A percentile compares a stretch with the other conserved stretches of the same genome.
These are phyloP conservation scores for Neurospora sp. DNA, from an alignment of 495 filamentous ascomycete genomes.

Conservation along the genomic window DNA sequence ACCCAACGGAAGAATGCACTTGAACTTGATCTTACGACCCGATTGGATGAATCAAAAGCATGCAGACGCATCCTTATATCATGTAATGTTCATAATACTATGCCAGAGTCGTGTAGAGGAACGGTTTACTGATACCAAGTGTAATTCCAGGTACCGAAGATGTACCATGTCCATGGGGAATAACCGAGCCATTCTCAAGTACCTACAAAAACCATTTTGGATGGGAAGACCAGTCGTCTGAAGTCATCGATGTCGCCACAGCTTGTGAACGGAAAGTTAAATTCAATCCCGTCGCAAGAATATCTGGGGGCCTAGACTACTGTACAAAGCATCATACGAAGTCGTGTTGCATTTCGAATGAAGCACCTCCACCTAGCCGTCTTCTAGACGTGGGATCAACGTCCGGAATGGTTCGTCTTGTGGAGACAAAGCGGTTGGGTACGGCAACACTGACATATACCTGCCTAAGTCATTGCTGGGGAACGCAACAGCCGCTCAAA, in stretches of 20 bases:
- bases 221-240: neutral
- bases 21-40: too few species aligned
- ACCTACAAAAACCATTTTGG: neutral
- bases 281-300: neutral
- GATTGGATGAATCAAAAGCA: neutral
- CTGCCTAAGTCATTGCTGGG: conserved; percentile 6
- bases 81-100: neutral
- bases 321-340: neutral
- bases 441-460: neutral
- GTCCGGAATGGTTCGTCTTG: neutral
- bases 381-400: neutral
- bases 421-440: neutral
- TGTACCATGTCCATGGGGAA: neutral
- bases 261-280: rapidly evolving
- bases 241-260: rapidly evolving
- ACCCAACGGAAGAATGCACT: neutral
- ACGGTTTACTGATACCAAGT: neutral
- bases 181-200: rapidly evolving
- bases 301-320: neutral
- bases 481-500: neutral
- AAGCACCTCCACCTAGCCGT: neutral
- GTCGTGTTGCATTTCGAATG: neutral
- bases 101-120: neutral
- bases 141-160: neutral
- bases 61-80: neutral